Conservation (phyloP, 164 flowering plant species). For the Nymphaea thermarum region DNA sequence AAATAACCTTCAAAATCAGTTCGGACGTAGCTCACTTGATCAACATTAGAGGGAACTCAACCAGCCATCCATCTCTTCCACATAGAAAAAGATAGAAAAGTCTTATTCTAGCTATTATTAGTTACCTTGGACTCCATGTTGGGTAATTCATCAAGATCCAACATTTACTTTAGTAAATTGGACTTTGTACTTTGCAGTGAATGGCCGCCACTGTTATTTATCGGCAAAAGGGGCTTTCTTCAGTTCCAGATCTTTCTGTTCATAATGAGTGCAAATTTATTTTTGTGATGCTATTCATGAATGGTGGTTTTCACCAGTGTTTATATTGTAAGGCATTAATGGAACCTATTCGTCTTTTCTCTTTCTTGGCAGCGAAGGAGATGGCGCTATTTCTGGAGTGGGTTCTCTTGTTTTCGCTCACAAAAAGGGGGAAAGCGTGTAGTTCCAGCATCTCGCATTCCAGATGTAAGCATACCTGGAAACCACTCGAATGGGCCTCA, state of each 20-base stretch:
- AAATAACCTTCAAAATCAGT: too few relatives aligned
- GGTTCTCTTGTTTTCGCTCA: constrained; percentile 59
- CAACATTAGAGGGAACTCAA: too few relatives aligned
- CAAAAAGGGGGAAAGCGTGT: constrained; percentile 82
- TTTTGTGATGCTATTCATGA: too few relatives aligned
- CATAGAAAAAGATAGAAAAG: too few relatives aligned
- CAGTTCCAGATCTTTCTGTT: too few relatives aligned
- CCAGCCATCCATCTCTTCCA: too few relatives aligned
- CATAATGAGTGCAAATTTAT: too few relatives aligned
- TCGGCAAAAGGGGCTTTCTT: not conserved
- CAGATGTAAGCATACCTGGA: constrained; percentile 48
- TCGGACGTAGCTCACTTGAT: too few relatives aligned
- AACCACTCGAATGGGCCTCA: constrained; percentile 65
- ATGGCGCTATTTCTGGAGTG: constrained; percentile 77
- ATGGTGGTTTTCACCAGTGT: not conserved
- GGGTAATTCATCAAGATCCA: too few relatives aligned
- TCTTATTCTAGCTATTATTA: too few relatives aligned
- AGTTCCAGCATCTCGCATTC: constrained; percentile 80
- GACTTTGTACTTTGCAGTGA: not conserved
- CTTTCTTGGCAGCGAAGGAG: constrained; percentile 48
- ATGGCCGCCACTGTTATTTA: not conserved
- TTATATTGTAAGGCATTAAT: not conserved
- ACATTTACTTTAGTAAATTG: not conserved
- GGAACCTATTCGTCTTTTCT: not conserved
- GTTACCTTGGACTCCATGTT: too few relatives aligned